phyloP scores from a whole-genome alignment of 2,329 filamentous ascomycete species.

The Coniochaeta sp. region DNA sequence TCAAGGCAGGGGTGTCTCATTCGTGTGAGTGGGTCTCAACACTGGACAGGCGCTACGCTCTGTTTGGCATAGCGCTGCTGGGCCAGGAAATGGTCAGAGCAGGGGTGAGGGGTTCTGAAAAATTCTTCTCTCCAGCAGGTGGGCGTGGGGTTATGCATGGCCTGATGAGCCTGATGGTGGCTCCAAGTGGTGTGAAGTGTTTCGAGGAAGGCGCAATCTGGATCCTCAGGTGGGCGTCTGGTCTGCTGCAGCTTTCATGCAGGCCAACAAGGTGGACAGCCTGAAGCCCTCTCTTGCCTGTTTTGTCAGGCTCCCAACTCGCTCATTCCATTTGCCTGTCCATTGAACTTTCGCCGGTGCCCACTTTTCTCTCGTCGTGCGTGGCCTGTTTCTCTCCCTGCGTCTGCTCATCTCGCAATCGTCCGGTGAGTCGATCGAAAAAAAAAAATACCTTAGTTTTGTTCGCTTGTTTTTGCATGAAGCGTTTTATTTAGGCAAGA shows the following conservation, averaged over 20 bases:
- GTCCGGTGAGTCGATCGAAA: background rate
- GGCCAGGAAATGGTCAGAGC: background rate
- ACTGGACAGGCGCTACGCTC: background rate
- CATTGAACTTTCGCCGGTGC: background rate
- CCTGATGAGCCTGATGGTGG: background rate
- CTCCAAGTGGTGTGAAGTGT: background rate
- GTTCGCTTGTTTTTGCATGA: background rate
- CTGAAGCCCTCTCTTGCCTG: background rate
- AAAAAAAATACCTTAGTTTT: background rate
- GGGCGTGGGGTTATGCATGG: slow-evolving; percentile 1
- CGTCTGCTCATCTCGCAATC: background rate
- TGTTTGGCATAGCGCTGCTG: slow-evolving; percentile 1
- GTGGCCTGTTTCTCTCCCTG: background rate
- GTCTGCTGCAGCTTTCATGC: background rate
- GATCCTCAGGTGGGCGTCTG: background rate
- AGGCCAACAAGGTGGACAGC: background rate
- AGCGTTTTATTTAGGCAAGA: background rate
- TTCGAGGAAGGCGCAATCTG: slow-evolving; percentile 1
- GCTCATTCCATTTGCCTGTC: background rate
- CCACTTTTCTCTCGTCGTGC: background rate
- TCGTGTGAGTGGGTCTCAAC: background rate
- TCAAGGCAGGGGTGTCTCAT: background rate
- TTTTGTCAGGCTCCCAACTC: background rate
- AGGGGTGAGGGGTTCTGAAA: background rate
- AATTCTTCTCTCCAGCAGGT: background rate